Percentiles rank a stretch among this genome's conserved stretches.
Evolutionary conservation across 2,329 filamentous ascomycete genomes (phyloP).

Genomic region (Diaporthe destruens): DNA sequence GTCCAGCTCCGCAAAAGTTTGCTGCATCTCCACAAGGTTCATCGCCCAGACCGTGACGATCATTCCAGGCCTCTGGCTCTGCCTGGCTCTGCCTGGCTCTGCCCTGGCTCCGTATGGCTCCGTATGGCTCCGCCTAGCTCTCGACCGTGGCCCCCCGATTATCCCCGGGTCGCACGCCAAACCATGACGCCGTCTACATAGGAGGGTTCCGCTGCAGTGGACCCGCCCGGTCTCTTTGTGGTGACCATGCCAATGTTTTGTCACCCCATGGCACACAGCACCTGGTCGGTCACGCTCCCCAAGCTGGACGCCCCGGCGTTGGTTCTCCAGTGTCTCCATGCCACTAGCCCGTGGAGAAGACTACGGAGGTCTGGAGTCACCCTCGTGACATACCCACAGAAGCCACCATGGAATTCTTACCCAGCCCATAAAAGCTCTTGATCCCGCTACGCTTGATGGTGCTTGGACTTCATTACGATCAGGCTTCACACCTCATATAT

Average conservation of each 20-base stretch:
- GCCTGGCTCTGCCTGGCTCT: too few species aligned
- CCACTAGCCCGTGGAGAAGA: slow-evolving; percentile 39
- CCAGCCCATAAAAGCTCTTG: slow-evolving; percentile 39
- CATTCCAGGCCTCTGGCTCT: slow-evolving; percentile 30
- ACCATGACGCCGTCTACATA: slow-evolving; percentile 31
- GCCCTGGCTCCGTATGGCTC: too few species aligned
- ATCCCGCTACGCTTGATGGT: slow-evolving; percentile 24
- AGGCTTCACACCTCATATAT: slow-evolving; percentile 38
- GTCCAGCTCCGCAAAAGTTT: slow-evolving; percentile 39
- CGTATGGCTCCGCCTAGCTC: background rate
- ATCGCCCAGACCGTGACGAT: slow-evolving; percentile 41
- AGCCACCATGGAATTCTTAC: slow-evolving; percentile 36
- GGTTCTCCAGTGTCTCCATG: slow-evolving; percentile 40
- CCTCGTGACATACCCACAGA: slow-evolving; percentile 38
- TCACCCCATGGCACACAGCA: slow-evolving; percentile 40
- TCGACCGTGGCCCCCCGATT: slow-evolving; percentile 20
- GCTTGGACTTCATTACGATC: slow-evolving; percentile 35
- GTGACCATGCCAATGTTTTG: slow-evolving; percentile 40
- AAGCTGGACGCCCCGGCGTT: slow-evolving; percentile 30
- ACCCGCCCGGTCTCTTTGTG: slow-evolving; percentile 22
- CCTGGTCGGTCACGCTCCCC: slow-evolving; percentile 39
- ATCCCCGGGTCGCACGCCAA: slow-evolving; percentile 20
- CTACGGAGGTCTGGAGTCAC: slow-evolving; percentile 43
- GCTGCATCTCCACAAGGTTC: slow-evolving; percentile 37
- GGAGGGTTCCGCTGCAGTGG: slow-evolving; percentile 37